Conservation (phyloP, 148 eudicot genomes). For the Cornus kousa region DNA sequence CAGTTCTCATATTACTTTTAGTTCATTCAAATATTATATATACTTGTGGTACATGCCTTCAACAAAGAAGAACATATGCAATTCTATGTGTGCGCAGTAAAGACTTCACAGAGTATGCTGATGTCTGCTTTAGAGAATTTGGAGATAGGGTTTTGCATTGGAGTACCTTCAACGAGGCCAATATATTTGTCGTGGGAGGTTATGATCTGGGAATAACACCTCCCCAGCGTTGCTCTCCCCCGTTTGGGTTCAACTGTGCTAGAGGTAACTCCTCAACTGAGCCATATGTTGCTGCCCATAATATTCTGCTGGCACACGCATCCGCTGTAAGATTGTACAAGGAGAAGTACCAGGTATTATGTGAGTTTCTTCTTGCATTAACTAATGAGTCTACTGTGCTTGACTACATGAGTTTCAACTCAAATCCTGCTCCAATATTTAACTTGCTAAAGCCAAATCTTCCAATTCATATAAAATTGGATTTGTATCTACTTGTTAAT, state of each 20-base stretch:
- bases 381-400: not conserved
- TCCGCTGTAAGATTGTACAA: conserved; percentile 41
- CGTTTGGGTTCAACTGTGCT: conserved; percentile 32
- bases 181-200: conserved; percentile 32
- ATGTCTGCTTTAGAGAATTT: conserved; percentile 71
- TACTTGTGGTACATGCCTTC: not conserved
- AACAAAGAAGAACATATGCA: not conserved
- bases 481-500: not conserved
- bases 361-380: not conserved
- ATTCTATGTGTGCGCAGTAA: conserved; percentile 33
- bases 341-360: conserved; percentile 55
- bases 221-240: conserved; percentile 40
- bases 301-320: conserved; percentile 62
- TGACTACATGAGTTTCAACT: not conserved
- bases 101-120: conserved; percentile 56
- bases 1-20: not conserved
- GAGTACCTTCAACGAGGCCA: conserved; percentile 59
- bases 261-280: conserved; percentile 49
- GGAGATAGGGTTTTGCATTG: conserved; percentile 59
- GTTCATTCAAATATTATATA: not conserved
- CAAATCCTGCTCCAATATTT: not conserved
- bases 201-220: conserved; percentile 38
- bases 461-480: too few species aligned
- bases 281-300: conserved; percentile 49
- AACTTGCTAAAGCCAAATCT: not conserved